Evolutionary conservation across 495 filamentous ascomycete species (phyloP), one percentile per base, ranked within the genome.

Genomic region (Neurospora sp.): DNA sequence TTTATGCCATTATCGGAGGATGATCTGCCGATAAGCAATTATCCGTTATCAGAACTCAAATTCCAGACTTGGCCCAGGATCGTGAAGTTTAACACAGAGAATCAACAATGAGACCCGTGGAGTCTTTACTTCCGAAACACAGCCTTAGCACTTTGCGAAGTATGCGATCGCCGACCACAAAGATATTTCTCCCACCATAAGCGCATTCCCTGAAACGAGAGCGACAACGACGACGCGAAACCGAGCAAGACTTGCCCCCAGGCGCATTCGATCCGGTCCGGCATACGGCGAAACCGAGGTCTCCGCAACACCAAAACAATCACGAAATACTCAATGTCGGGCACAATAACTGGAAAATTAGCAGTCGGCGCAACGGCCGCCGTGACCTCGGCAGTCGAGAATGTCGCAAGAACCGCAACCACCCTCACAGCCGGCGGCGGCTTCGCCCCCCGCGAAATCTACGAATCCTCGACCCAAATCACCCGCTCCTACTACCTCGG

Each of bases 401-500:
- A 39, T 39, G 70, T 42, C 31, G 73, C 72, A 18, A 75, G 75
- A 7, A 77, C 72, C 70, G 77, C 80, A 35, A 73, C 71, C 62
- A 39, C 66, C 31, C 73, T 79, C 38, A 77, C 73, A 16, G 74
- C 74, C 5, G 70, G 72, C n/a, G 71, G 83, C 73, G 73, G 78
- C 71, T 98, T 98, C 81, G 76, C 90, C 20, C 93, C 96, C 1
- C 93, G 96, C 72, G 79, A 82, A 48, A 80, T 83, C 10, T 98
- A 96, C 81, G 87, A 91, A 72, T 81, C 85, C 46, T 87, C 86
- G 10, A 39, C 78, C 12, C 89, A 89, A 41, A 89, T 98, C 72
- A 92, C 93, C 16, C 89, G 93, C 35, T 96, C 96, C 72, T 99
- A 98, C 85, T 99, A 91, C 86, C 89, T 98, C n/a, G 96, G 96